phyloP scores from a whole-genome alignment of 495 filamentous ascomycete genomes.

The Talaromyces trachyspermus region DNA sequence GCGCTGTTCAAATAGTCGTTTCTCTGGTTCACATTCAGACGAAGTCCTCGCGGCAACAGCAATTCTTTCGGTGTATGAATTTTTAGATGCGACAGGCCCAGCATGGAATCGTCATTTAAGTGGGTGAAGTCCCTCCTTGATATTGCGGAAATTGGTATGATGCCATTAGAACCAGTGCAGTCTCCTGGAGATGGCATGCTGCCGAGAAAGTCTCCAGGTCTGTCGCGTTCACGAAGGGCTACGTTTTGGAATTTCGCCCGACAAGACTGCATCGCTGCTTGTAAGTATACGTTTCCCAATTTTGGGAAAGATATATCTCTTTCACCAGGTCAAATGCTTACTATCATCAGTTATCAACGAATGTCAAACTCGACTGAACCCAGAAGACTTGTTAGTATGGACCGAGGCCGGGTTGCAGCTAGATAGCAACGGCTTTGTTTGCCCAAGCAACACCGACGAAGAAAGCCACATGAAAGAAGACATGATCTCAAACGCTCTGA shows the following conservation, averaged over 20 bases:
- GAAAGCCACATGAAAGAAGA: slow-evolving; percentile 51
- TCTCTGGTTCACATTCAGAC: slow-evolving; percentile 45
- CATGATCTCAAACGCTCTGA: slow-evolving; percentile 52
- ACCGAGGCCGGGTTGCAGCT: slow-evolving; percentile 53
- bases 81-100: slow-evolving; percentile 50
- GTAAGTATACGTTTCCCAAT: slow-evolving; percentile 29
- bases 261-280: slow-evolving; percentile 57
- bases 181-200: slow-evolving; percentile 28
- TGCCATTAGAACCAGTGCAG: slow-evolving; percentile 42
- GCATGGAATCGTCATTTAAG: slow-evolving; percentile 60
- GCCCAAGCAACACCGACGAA: slow-evolving; percentile 46
- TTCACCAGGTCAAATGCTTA: slow-evolving; percentile 1
- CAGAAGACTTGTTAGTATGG: slow-evolving; percentile 53
- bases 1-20: slow-evolving; percentile 30
- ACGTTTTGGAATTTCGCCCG: slow-evolving; percentile 62
- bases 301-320: neutral
- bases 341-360: slow-evolving; percentile 48
- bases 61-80: slow-evolving; percentile 58
- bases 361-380: slow-evolving; percentile 51
- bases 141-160: slow-evolving; percentile 57
- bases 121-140: slow-evolving; percentile 55
- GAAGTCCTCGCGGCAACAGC: slow-evolving; percentile 56
- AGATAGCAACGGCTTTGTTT: slow-evolving; percentile 47
- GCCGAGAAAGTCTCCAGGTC: slow-evolving; percentile 24
- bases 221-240: slow-evolving; percentile 49